Base-by-base conservation (phyloP, 257 asterid species). In the Ligustrum vulgare region DNA sequence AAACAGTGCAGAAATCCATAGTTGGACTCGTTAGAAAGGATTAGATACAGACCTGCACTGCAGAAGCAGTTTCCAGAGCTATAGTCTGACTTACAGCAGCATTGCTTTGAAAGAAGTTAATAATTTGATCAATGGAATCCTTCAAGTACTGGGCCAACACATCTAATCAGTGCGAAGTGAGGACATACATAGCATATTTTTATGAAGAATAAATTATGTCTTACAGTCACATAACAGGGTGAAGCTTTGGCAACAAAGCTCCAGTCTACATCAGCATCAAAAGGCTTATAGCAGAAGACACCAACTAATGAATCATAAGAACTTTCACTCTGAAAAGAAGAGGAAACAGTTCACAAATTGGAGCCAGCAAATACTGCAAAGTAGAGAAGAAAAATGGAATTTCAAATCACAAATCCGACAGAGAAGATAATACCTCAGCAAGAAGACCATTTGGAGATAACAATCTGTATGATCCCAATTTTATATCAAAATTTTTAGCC, bases 51-150 rank as follows among this genome's bases (percentile, higher is more conserved):
- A 94, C 99, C 98, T 94, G 99, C 79, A 94, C 93, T 0, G 96
- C 99, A 72, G 98, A 96, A 74, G 97, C 96, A 75, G 99, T 94
- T 84, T 91, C 99, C 89, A 89, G 88, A 73, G 91, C 99, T 82
- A 94, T 83, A 71, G 94, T 83, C 85, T 89, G 97, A 84, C 97
- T 92, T 63, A 92, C 96, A 81, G 96, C 85, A 67, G 90, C 86
- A 68, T 87, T 89, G 82, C 92, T 92, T 88, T 88, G 83, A 71
- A 92, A 94, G 75, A 94, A 94, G 86, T 88, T 78, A 67, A 92
- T 62, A 71, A 94, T 91, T 82, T 87, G 90, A 82, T 89, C 86
- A 85, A 94, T 72, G 56, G 98, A 92, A 79, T 91, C 97, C 87
- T 92, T 94, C 86, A 92, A 79, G 87, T 94, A 94, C 99, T 94